Conservation (phyloP, 176 grass and related monocot genomes). For the Oryza officinalis region DNA sequence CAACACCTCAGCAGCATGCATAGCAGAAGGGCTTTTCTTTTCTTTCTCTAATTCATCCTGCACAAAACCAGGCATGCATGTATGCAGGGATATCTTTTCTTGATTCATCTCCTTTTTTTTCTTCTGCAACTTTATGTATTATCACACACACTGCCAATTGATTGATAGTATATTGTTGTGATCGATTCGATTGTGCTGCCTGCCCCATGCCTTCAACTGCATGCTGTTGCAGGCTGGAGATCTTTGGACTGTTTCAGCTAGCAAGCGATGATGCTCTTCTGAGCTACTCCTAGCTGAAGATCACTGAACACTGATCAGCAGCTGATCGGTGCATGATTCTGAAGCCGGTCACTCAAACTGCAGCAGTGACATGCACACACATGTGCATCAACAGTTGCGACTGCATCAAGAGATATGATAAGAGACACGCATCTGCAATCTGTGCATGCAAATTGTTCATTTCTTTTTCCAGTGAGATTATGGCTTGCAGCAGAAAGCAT, state of each 20-base stretch:
- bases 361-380: not conserved
- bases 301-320: not conserved
- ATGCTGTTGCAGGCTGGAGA: not conserved
- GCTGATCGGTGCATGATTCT: not conserved
- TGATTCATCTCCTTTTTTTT: not conserved
- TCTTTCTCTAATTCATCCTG: slow-evolving; percentile 34
- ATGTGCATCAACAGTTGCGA: slow-evolving; percentile 20
- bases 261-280: not conserved
- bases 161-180: slow-evolving; percentile 21
- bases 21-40: not conserved
- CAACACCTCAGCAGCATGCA: not conserved
- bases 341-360: not conserved
- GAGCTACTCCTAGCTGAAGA: not conserved
- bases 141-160: not conserved
- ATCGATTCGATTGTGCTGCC: slow-evolving; percentile 22
- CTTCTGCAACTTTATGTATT: not conserved
- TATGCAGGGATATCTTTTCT: slow-evolving; percentile 3
- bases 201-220: slow-evolving; percentile 25
- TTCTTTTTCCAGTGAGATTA: not conserved
- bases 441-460: not conserved
- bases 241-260: slow-evolving; percentile 26
- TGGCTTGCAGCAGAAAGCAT: slow-evolving; percentile 2
- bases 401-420: not conserved
- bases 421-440: not conserved
- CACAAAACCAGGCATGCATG: not conserved